phyloP scores from a whole-genome alignment of 2,329 filamentous ascomycete genomes.

The Trichophyton schoenleinii region DNA sequence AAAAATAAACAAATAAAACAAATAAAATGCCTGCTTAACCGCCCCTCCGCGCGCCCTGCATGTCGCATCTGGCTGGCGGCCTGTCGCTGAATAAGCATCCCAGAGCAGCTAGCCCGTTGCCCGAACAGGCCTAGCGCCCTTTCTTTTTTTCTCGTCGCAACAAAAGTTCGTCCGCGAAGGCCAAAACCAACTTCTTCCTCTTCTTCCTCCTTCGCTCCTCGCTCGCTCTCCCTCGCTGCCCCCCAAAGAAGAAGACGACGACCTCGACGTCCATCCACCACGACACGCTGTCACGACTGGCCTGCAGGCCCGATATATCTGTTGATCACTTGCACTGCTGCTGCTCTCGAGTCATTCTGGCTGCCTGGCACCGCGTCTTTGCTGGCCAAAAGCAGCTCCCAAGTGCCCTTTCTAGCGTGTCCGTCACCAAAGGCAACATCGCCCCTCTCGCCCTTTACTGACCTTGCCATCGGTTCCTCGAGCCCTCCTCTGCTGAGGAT shows the following conservation, averaged over 20 bases:
- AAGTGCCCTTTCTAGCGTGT: not conserved
- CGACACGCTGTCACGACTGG: not conserved
- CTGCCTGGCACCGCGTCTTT: not conserved
- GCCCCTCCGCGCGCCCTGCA: no score
- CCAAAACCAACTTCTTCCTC: not conserved
- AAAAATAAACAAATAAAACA: no score
- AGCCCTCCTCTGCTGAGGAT: constrained; percentile 22
- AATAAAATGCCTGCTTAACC: no score
- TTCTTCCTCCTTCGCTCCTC: not conserved
- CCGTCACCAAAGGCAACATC: not conserved
- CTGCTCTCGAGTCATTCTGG: not conserved
- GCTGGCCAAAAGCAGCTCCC: not conserved
- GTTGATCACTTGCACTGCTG: not conserved
- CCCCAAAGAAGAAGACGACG: not conserved
- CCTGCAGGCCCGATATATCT: not conserved
- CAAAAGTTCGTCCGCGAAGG: not conserved
- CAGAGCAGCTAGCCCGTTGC: not conserved
- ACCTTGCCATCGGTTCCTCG: not conserved
- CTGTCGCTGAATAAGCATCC: no score
- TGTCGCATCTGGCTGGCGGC: no score
- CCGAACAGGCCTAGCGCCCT: not conserved
- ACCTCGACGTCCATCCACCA: not conserved
- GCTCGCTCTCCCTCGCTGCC: not conserved
- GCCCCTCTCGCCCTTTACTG: not conserved
- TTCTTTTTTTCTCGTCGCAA: not conserved